Base-by-base conservation (phyloP, 2,329 filamentous ascomycete genomes). In the Nigrospora osmanthi region DNA sequence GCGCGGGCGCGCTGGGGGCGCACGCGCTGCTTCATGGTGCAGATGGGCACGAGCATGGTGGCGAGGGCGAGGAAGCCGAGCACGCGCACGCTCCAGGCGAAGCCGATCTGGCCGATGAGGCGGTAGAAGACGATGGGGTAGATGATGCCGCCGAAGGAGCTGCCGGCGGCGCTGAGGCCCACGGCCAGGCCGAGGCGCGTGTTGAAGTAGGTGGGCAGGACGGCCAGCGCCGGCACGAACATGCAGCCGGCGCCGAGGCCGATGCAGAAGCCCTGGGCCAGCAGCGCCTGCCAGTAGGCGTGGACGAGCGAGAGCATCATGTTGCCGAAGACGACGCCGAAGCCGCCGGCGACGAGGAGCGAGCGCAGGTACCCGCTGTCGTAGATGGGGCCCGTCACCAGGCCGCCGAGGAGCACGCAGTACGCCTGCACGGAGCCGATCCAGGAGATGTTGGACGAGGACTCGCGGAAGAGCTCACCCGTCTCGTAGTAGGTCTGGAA, bases 221-320 rank as follows among this genome's bases (percentile, higher is more conserved):
- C 49, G 3, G 57, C 57, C 11, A 62, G 53, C 15, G 54, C 52
- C 12, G 58, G 54, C 13, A 56, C 44, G 34, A 55, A 58, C 2
- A 59, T 41, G 34, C 51, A 55, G 2, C 60, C 61, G 17, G 52
- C 53, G 19, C 64, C 65, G 9, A 76, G 45, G 9, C 75, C 73
- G 40, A 75, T 60, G 46, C 68, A 70, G 36, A 78, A 48, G 17
- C 70, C 74, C 51, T 78, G 74, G 0, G 70, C 65, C 17, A 78
- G 64, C 40, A 78, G 67, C n/a, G 76, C 53, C 39, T 79, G 74
- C 68, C 71, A 78, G 54, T 71, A 74, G 16, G 15, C 10, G n/a
- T 9, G 15, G 35, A 15, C 15, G 15, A 37, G 12, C 15, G 35
- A 37, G 13, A 37, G 35, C 35, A 37, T 37, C 35, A 37, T 37